Evolutionary conservation across 305 asterid genomes (phyloP), one percentile per base, ranked within the genome.

Genomic region (Nicotiana rustica): DNA sequence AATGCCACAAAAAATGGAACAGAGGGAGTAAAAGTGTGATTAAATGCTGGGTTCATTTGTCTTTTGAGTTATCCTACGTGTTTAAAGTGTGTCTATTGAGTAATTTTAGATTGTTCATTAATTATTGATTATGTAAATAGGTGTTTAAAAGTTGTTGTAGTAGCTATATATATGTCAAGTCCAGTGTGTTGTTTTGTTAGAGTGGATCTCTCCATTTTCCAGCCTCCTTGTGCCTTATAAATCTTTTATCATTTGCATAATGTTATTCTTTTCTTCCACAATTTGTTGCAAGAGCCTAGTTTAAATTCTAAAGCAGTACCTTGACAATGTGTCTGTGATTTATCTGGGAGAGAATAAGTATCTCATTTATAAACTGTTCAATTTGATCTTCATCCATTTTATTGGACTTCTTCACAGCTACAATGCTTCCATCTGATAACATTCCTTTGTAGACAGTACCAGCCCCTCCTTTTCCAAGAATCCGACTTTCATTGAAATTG

Each of bases 391-490:
- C 84, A 41, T 86, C 61, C 13, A 76, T 31, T 73, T 81, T 59
- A 83, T 88, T 86, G n/a, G 88, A 85, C 69, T 78, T 88, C 83
- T 86, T 88, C 10, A 88, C 82, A 0, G 89, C 88, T 2, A 88
- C 85, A 49, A 88, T 88, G 78, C 82, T 83, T 25, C 91, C 91
- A 79, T 86, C 88, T 2, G 88, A 80, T 8, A 88, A 60, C 90
- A 86, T 88, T 77, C 88, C 86, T 71, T 85, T 85, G 82, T 85
- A 87, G 44, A 87, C 88, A 2, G 85, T 85, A 19, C 89, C 88
- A 12, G 65, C 79, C 38, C 89, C 90, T 81, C 89, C 91, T 84
- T 85, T 86, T 3, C 89, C 91, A 35, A 88, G 86, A 79, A 86
- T 38, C 15, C 86, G 88, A 65, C 35, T 79, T 68, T 79, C 83